Conservation (phyloP, 2,329 filamentous ascomycete species). For the Neurospora sp. region DNA sequence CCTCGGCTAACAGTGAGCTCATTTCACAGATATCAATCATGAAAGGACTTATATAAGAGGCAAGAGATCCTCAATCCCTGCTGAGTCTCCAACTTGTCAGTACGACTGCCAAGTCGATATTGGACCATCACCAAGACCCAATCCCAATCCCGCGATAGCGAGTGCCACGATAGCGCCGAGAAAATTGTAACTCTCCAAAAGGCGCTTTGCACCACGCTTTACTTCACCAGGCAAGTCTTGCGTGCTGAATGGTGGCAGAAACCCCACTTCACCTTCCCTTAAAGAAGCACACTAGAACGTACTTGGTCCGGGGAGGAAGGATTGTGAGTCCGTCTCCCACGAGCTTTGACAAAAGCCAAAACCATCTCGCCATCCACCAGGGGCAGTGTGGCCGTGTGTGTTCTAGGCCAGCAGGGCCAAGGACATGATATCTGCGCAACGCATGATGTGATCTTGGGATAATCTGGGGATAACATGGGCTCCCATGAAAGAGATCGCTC, state of each 20-base stretch:
- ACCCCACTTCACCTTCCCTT: too few species aligned
- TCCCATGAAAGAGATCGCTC: background rate
- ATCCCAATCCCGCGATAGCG: background rate
- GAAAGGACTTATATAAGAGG: background rate
- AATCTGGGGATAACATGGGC: background rate
- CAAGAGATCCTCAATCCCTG: background rate
- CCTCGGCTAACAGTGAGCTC: background rate
- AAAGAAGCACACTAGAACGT: background rate
- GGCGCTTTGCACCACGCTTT: background rate
- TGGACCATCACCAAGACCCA: background rate
- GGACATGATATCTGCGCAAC: background rate
- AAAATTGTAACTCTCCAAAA: background rate
- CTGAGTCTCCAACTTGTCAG: background rate
- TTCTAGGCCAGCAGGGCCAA: background rate
- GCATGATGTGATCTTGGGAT: background rate
- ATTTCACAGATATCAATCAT: background rate
- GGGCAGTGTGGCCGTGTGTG: background rate
- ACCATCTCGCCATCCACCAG: background rate
- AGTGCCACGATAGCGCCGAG: background rate
- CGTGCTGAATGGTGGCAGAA: background rate
- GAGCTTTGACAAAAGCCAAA: background rate
- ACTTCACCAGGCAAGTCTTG: background rate
- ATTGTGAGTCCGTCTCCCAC: background rate
- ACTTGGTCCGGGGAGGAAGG: background rate
- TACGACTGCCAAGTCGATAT: background rate